Percentiles rank a stretch among this genome's conserved stretches.
phyloP scores from a whole-genome alignment of 192 early-diverging fungal species.

The Umbelopsis isabellina region DNA sequence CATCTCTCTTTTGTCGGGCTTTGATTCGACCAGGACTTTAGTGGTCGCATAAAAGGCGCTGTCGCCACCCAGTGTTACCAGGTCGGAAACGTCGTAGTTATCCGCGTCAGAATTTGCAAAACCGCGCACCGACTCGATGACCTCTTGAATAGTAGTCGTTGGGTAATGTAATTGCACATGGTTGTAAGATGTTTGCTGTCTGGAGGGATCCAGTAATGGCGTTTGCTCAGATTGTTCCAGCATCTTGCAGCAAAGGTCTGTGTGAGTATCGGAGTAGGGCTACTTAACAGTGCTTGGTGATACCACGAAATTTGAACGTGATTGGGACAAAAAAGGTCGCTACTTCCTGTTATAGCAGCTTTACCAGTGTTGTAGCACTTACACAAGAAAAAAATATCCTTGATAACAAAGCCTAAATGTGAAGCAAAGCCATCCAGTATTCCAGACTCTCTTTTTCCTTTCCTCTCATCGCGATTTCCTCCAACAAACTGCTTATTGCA shows the following conservation, averaged over 20 bases:
- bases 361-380: constrained; percentile 5
- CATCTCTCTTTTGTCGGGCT: not conserved
- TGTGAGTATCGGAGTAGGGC: constrained; percentile 9
- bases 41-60: not conserved
- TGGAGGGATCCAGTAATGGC: not conserved
- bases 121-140: no score
- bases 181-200: not conserved
- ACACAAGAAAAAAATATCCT: not conserved
- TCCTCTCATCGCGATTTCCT: not conserved
- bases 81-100: not conserved
- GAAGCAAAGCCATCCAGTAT: not conserved
- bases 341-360: not conserved
- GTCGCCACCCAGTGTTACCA: constrained; percentile 7
- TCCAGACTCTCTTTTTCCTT: not conserved
- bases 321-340: constrained; percentile 7
- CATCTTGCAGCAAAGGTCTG: not conserved
- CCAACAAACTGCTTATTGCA: not conserved
- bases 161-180: constrained; percentile 1
- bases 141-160: not conserved
- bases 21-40: not conserved
- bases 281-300: not conserved
- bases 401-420: not conserved
- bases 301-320: not conserved
- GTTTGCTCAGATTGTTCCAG: not conserved
- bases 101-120: no score